phyloP scores from a whole-genome alignment of 2,329 filamentous ascomycete species.

The Ophiostoma piceae region DNA sequence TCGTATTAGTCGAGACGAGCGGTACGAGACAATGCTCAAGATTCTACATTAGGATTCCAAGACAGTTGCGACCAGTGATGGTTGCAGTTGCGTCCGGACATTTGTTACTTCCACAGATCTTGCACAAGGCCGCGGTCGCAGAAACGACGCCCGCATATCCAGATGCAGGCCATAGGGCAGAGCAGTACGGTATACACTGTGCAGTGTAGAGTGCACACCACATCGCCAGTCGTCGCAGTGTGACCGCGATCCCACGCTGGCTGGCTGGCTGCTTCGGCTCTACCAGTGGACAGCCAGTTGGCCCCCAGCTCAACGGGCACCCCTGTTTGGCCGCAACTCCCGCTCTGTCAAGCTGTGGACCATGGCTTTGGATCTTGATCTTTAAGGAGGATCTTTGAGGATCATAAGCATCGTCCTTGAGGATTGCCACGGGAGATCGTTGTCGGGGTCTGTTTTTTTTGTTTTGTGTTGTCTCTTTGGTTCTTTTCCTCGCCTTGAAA shows the following conservation, averaged over 20 bases:
- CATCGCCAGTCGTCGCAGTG: background rate
- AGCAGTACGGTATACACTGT: background rate
- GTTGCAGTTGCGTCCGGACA: background rate
- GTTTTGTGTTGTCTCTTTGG: no score
- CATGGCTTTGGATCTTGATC: background rate
- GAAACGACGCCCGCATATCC: slow-evolving; percentile 15
- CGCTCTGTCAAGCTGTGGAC: background rate
- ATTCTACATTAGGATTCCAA: no score
- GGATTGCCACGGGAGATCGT: no score
- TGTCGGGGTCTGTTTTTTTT: background rate
- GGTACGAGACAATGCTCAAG: background rate
- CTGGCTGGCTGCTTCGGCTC: background rate
- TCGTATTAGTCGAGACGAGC: slow-evolving; percentile 1
- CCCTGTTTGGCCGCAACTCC: slow-evolving; percentile 1
- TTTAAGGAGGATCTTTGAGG: background rate
- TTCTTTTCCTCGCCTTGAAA: no score
- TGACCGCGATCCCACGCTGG: slow-evolving; percentile 10
- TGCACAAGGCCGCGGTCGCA: slow-evolving; percentile 20
- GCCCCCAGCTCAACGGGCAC: background rate
- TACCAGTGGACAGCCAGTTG: background rate
- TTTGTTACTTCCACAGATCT: slow-evolving; percentile 5
- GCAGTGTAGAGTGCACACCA: background rate
- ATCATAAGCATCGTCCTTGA: background rate
- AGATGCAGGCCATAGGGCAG: slow-evolving; percentile 23
- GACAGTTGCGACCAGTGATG: background rate